Conservation (phyloP, 352 stramenopile species). For the Pythium diclinum region DNA sequence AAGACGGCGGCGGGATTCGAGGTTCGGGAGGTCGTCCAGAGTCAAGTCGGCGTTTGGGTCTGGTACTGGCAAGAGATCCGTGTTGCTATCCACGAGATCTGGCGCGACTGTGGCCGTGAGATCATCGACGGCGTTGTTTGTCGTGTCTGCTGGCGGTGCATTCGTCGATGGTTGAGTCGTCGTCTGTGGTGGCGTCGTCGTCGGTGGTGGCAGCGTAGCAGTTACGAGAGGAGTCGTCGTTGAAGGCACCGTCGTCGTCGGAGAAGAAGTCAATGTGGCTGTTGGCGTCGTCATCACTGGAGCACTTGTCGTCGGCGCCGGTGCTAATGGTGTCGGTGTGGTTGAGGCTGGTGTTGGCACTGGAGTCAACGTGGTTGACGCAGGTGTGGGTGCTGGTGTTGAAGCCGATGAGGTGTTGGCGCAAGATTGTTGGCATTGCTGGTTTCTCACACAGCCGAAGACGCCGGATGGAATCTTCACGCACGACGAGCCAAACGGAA, state of each 20-base stretch:
- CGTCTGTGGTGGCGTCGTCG: background rate
- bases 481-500: slow-evolving; percentile 24
- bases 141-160: background rate
- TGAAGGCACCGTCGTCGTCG: background rate
- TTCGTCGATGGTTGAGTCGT: background rate
- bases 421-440: slow-evolving; percentile 11
- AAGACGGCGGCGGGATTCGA: background rate
- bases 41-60: background rate
- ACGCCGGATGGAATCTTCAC: slow-evolving; percentile 14
- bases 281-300: slow-evolving; percentile 1
- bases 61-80: background rate
- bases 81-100: slow-evolving; percentile 2
- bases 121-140: background rate
- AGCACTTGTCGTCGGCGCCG: background rate
- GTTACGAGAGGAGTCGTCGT: background rate
- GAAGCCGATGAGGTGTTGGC: background rate
- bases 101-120: background rate
- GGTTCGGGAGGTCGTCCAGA: background rate
- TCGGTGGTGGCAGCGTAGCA: background rate
- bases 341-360: background rate
- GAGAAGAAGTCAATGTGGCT: background rate
- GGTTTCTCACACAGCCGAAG: slow-evolving; percentile 23
- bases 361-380: background rate
- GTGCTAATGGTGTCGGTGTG: background rate
- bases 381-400: background rate